Conservation (phyloP, 352 stramenopile genomes). For the Phytophthora cajani region DNA sequence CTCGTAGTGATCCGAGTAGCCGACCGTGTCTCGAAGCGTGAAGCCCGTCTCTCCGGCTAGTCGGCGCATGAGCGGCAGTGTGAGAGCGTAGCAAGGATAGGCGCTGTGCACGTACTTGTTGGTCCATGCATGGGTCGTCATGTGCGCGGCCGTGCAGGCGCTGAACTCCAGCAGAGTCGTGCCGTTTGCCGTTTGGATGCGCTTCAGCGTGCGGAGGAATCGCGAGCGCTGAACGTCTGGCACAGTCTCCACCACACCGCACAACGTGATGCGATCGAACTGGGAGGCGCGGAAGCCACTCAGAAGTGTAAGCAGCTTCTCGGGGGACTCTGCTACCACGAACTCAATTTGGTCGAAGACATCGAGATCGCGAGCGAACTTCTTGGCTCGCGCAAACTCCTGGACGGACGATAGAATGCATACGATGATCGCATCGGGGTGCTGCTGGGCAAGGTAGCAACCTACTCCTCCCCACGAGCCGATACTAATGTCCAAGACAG, state of each 20-base stretch:
- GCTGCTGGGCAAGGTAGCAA: slow-evolving; percentile 71
- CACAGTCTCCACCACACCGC: slow-evolving; percentile 64
- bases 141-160: slow-evolving; percentile 64
- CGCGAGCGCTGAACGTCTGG: slow-evolving; percentile 47
- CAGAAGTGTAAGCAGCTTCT: slow-evolving; percentile 68
- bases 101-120: slow-evolving; percentile 86
- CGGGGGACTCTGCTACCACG: slow-evolving; percentile 65
- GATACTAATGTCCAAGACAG: slow-evolving; percentile 84
- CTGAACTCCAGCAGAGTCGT: slow-evolving; percentile 75
- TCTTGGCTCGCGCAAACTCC: slow-evolving; percentile 62
- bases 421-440: slow-evolving; percentile 54
- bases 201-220: slow-evolving; percentile 71
- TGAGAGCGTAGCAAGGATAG: slow-evolving; percentile 68
- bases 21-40: slow-evolving; percentile 63
- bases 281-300: slow-evolving; percentile 58
- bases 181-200: slow-evolving; percentile 60
- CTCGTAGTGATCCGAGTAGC: slow-evolving; percentile 84
- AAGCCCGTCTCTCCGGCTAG: slow-evolving; percentile 63
- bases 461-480: slow-evolving; percentile 84
- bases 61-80: slow-evolving; percentile 53
- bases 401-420: slow-evolving; percentile 64
- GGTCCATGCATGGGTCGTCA: slow-evolving; percentile 78
- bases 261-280: slow-evolving; percentile 76
- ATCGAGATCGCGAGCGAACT: slow-evolving; percentile 66
- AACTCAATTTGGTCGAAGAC: slow-evolving; percentile 76